Base-by-base conservation (phyloP, 768 basidiomycete species). In the Boletus huronensis region DNA sequence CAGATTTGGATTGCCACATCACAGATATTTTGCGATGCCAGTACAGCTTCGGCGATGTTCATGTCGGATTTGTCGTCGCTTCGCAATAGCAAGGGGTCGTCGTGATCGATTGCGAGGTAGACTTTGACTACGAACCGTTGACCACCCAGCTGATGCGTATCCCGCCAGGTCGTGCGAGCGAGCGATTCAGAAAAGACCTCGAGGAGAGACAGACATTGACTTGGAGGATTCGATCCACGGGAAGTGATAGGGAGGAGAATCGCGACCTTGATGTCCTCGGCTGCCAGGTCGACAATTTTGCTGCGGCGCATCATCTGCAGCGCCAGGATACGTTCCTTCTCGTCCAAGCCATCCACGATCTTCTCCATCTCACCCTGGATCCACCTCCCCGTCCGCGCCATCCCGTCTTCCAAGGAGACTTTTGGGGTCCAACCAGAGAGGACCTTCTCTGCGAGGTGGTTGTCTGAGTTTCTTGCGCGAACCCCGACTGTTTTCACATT, bases 191-290 rank as follows among this genome's bases (percentile, higher is more conserved):
- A 74, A 59, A 84, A 84, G 0, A 11, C 39, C 3, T 49, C 25
- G 6, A 85, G 75, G 34, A 77, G 70, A 4, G 63, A 56, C 7
- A 83, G 67, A 52, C 82, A 83, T 35, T 72, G 61, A 0, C 58
- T 53, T 0, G 74, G 74, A 5, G 65, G 55, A 2, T 54, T 29
- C 0, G 65, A 64, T 5, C 79, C 77, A 1, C 78, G 73, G 8
- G 82, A 84, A 0, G 83, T 84, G 59, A 85, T 75, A 2, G 83
- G 83, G 8, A 85, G 75, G 3, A 84, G 71, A 39, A 84, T 71
- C 2, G 78, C 83, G 58, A 83, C 81, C 6, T 66, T 74, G 48
- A 73, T 68, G 2, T 64, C 64, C 23, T 67, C 63, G 0, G 64
- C 52, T 6, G 64, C 57, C 8, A 83, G 67, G 42, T 74, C 52